phyloP scores from a whole-genome alignment of 495 filamentous ascomycete species.

The Neurospora sp. region DNA sequence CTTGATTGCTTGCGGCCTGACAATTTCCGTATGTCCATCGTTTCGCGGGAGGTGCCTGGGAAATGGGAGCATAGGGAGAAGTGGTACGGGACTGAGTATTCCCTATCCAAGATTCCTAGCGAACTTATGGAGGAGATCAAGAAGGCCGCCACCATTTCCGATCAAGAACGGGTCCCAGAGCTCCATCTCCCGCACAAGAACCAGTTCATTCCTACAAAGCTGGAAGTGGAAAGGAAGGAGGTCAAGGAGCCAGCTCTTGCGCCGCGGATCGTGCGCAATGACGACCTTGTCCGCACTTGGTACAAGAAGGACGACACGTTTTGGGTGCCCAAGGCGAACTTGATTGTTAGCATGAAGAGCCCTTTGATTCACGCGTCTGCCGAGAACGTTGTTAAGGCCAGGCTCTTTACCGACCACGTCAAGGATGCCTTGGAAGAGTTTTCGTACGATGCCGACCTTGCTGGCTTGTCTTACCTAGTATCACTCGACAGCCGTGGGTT shows the following conservation, averaged over 20 bases:
- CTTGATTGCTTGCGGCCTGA: slow-evolving; percentile 70
- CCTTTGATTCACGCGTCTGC: slow-evolving; percentile 69
- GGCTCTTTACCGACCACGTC: slow-evolving; percentile 78
- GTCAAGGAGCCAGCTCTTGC: slow-evolving; percentile 59
- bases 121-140: slow-evolving; percentile 62
- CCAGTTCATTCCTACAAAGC: slow-evolving; percentile 88
- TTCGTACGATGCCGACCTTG: slow-evolving; percentile 91
- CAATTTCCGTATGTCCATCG: slow-evolving; percentile 76
- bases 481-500: slow-evolving; percentile 59
- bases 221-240: slow-evolving; percentile 92
- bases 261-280: slow-evolving; percentile 82
- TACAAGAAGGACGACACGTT: slow-evolving; percentile 98
- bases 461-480: slow-evolving; percentile 78
- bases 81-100: slow-evolving; percentile 98
- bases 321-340: slow-evolving; percentile 92
- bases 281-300: slow-evolving; percentile 77
- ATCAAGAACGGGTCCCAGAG: slow-evolving; percentile 50
- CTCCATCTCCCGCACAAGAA: slow-evolving; percentile 88
- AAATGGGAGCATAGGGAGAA: slow-evolving; percentile 83
- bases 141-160: slow-evolving; percentile 47
- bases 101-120: slow-evolving; percentile 66
- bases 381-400: slow-evolving; percentile 62
- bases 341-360: slow-evolving; percentile 71
- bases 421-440: slow-evolving; percentile 88
- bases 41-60: slow-evolving; percentile 73